Conservation (phyloP, 177 flowering plant species). For the Vitis hybrid region DNA sequence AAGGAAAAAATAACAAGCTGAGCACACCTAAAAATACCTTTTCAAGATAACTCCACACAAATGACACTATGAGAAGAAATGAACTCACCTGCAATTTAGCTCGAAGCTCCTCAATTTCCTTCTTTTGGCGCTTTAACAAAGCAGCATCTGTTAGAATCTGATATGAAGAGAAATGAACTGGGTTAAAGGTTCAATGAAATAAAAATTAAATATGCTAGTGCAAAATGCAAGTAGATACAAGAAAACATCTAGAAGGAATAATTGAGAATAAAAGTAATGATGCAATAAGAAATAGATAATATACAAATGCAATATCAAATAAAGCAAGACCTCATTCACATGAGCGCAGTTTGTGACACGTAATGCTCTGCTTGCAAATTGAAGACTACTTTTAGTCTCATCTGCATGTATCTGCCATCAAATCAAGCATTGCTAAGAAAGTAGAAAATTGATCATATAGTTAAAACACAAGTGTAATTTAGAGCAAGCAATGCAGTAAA, state of each 20-base stretch:
- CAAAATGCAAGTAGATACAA: neutral
- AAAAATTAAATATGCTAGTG: neutral
- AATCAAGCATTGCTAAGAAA: slow-evolving; percentile 8
- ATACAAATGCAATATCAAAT: neutral
- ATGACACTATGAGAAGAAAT: neutral
- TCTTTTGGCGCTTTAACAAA: slow-evolving; percentile 92
- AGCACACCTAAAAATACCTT: slow-evolving; percentile 1
- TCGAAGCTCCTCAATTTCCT: slow-evolving; percentile 93
- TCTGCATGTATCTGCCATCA: slow-evolving; percentile 82
- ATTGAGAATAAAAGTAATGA: neutral
- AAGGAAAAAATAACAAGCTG: neutral
- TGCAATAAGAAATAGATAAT: neutral
- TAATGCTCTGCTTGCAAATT: slow-evolving; percentile 94
- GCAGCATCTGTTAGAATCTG: slow-evolving; percentile 99
- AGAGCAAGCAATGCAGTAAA: neutral
- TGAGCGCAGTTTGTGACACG: slow-evolving; percentile 90
- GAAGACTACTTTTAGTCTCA: slow-evolving; percentile 97
- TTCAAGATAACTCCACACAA: neutral
- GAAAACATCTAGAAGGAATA: neutral
- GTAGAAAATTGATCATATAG: neutral
- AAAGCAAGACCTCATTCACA: slow-evolving; percentile 79
- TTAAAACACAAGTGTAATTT: neutral
- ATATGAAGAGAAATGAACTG: slow-evolving; percentile 3
- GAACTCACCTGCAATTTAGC: slow-evolving; percentile 73
- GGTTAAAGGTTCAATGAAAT: neutral